Base-by-base conservation (phyloP, 2,329 filamentous ascomycete genomes). In the Aspergillus pseudotamarii region DNA sequence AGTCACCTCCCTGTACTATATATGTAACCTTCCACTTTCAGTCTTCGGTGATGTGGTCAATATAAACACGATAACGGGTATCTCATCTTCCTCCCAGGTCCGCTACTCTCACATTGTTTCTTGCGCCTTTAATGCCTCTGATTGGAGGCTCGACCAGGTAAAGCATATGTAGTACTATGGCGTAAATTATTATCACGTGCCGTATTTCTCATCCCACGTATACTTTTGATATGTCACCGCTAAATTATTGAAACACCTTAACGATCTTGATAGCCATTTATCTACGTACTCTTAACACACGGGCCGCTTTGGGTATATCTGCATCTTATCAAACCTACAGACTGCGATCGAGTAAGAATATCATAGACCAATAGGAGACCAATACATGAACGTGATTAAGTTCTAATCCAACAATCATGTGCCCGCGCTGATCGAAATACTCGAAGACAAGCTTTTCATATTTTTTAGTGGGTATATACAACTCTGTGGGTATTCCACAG, bases 21-120 rank as follows among this genome's bases (percentile, higher is more conserved):
- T 54, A 28, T 56, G 38, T 60, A 26, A 56, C 59, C 59, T 60
- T 57, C 59, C 59, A 4, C 36, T 48, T 60, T 60, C 9, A 30
- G 51, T 11, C n/a, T 30, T 21, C 51, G 59, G 43, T 58, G 56
- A 46, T 57, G 41, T 43, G 41, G n/a, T 58, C 55, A 46, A 58
- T 19, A 32, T 26, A 23, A 23, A 38, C 9, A 38, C 38, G n/a
- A 16, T 38, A 11, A 51, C n/a, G 1, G 1, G 8, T 53, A 32
- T 53, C 30, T 53, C 50, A 30, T 53, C 50, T 21, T 41, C 38
- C 16, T 41, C n/a, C 50, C 16, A 11, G 1, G 34, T 26, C 28
- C 8, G 36, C 51, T 36, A 11, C 9, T 21, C 28, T 10, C 28
- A 23, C n/a, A 32, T 11, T 34, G n/a, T 19, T 34, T 19, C 32